A percentile compares a stretch with the other conserved stretches of the same genome.
Evolutionary conservation across 805 yeast species (phyloP).

Genomic region (Saturnispora besseyi): DNA sequence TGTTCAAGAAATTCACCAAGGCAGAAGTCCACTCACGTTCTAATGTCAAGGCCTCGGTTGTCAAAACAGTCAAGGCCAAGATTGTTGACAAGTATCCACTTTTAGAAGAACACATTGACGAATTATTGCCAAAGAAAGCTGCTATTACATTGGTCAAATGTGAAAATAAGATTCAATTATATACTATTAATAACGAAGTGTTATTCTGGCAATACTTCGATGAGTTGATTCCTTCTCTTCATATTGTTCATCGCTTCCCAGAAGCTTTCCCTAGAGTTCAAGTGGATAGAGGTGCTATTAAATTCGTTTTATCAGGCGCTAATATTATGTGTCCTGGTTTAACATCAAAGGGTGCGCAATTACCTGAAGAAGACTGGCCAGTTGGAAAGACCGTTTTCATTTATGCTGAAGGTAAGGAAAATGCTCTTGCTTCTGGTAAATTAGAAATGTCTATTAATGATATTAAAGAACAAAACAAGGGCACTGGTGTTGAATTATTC

Average conservation of each 20-base stretch:
- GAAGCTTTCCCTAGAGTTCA: conserved; percentile 74
- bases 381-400: conserved; percentile 69
- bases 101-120: conserved; percentile 72
- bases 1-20: conserved; percentile 49
- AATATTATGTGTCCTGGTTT: conserved; percentile 96
- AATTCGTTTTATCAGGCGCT: conserved; percentile 91
- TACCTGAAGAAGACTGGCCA: conserved; percentile 66
- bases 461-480: conserved; percentile 73
- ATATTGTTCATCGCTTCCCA: conserved; percentile 74
- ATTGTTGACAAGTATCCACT: conserved; percentile 64
- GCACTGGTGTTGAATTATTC: conserved; percentile 77
- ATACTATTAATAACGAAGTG: conserved; percentile 63
- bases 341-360: conserved; percentile 73
- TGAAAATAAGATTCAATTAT: conserved; percentile 79
- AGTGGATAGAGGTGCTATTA: conserved; percentile 95
- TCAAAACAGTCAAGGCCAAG: conserved; percentile 72
- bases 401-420: conserved; percentile 88
- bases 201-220: conserved; percentile 76
- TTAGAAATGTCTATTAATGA: conserved; percentile 84
- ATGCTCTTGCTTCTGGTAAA: conserved; percentile 86
- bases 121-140: conserved; percentile 79
- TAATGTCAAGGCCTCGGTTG: conserved; percentile 90
- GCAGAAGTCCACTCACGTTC: conserved; percentile 88
- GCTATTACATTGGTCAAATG: conserved; percentile 76
- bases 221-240: conserved; percentile 67